Base-by-base conservation (phyloP, 164 flowering plant species). In the Cinnamomum chago region DNA sequence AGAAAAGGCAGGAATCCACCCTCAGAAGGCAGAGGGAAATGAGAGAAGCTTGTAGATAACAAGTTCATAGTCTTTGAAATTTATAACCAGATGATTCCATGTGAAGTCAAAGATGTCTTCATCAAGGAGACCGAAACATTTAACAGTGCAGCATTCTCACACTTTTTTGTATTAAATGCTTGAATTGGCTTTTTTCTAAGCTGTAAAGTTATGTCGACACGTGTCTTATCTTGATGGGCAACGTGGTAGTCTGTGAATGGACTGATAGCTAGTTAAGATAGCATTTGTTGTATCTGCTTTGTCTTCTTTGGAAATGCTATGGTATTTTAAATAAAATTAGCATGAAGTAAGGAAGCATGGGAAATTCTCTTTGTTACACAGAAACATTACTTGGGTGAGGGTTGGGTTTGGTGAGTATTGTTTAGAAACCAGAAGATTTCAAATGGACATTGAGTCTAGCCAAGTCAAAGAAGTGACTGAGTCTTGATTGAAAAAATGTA, bases 161-260 rank as follows among this genome's bases (percentile, higher is more conserved):
- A 35, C 71, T 68, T 68, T 4, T 68, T 68, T 10, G 71, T 9
- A 68, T 47, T 68, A n/a, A 68, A 68, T 68, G 71, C 28, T 35
- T 51, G 58, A 23, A 40, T 35, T 68, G 71, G 71, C 55, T 2
- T 47, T 35, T n/a, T 10, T 40, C 2, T 25, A 68, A 68, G n/a
- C 20, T 30, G 27, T 9, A 30, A 30, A 66, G 30, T 14, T 9
- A 3, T 0, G 13, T 3, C 7, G 11, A 30, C 47, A 30, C 69
- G 69, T 30, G 50, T 27, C 20, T 25, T 25, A 64, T 64, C 24
- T 14, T 14, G 3, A 33, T 30, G 14, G 70, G 70, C 40, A 3
- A 67, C 40, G 70, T 67, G 70, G 40, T 40, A 2, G n/a, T 9
- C n/a, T 33, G 28, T 67, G 20, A 18, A 13, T 67, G 70, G 70